These are phyloP conservation scores for Nymphaea colorata DNA, from an alignment of 164 flowering plant genomes.

Conservation along the genomic window DNA sequence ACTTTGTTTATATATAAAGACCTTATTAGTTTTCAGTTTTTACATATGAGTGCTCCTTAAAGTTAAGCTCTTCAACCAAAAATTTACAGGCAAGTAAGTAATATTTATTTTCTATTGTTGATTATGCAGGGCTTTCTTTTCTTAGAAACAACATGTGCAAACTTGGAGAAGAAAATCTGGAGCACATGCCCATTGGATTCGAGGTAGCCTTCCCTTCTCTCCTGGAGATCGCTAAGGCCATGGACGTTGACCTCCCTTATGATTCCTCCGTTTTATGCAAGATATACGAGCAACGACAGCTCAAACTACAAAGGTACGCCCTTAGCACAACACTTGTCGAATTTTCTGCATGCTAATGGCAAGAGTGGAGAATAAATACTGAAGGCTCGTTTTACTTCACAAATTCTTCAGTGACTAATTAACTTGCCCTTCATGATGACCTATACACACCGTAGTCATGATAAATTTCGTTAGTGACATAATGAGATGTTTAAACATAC, in stretches of 20 bases:
- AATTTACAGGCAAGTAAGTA: too few relatives aligned
- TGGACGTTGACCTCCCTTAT: constrained; percentile 39
- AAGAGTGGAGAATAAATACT: neutral
- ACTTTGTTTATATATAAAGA: too few relatives aligned
- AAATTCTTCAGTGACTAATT: too few relatives aligned
- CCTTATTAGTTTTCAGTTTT: too few relatives aligned
- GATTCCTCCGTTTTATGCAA: constrained; percentile 49
- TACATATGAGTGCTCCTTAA: too few relatives aligned
- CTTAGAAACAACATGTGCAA: constrained; percentile 41
- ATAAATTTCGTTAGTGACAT: too few relatives aligned
- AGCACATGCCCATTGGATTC: constrained; percentile 94
- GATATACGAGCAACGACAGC: constrained; percentile 40
- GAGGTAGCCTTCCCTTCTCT: constrained; percentile 90
- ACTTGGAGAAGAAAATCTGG: constrained; percentile 52
- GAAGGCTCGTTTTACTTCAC: neutral
- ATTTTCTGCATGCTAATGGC: constrained; percentile 1
- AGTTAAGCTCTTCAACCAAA: too few relatives aligned
- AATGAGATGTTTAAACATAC: too few relatives aligned
- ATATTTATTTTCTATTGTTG: too few relatives aligned
- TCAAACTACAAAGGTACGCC: constrained; percentile 58
- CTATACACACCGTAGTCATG: too few relatives aligned
- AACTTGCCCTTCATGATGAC: too few relatives aligned
- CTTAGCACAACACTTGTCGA: neutral
- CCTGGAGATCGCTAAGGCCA: constrained; percentile 38
- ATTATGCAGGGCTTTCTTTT: constrained; percentile 38